phyloP scores from a whole-genome alignment of 2,329 filamentous ascomycete genomes.

The Cladosporium colombiae region DNA sequence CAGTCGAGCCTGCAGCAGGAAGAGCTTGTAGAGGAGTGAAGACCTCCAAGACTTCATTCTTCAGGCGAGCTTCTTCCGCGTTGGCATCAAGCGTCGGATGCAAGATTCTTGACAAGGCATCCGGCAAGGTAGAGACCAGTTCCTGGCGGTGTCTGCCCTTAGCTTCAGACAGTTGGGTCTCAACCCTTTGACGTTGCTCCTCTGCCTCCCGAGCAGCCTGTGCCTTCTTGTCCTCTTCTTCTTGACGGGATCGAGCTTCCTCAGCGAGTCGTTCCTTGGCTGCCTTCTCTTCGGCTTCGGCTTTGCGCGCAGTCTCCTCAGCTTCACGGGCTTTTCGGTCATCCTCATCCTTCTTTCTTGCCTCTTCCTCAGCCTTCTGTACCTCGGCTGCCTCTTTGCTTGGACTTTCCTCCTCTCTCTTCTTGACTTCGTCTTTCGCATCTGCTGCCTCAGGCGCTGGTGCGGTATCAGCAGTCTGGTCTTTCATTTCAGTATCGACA shows the following conservation, averaged over 20 bases:
- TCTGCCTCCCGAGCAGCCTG: slow-evolving; percentile 33
- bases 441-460: slow-evolving; percentile 18
- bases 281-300: slow-evolving; percentile 20
- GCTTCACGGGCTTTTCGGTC: slow-evolving; percentile 19
- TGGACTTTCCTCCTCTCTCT: slow-evolving; percentile 27
- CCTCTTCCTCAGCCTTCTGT: slow-evolving; percentile 27
- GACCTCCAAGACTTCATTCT: slow-evolving; percentile 23
- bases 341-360: slow-evolving; percentile 24
- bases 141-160: slow-evolving; percentile 24
- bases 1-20: slow-evolving; percentile 16
- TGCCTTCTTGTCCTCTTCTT: slow-evolving; percentile 26
- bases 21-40: slow-evolving; percentile 33
- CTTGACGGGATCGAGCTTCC: slow-evolving; percentile 22
- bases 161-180: slow-evolving; percentile 24
- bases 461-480: neutral
- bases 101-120: slow-evolving; percentile 26
- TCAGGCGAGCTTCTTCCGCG: slow-evolving; percentile 20
- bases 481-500: slow-evolving; percentile 10
- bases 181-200: slow-evolving; percentile 24
- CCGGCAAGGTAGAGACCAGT: slow-evolving; percentile 31
- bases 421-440: slow-evolving; percentile 23
- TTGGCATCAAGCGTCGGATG: slow-evolving; percentile 25
- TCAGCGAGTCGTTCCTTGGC: slow-evolving; percentile 24
- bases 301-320: slow-evolving; percentile 24
- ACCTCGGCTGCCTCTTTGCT: slow-evolving; percentile 28